A percentile compares a stretch with the other conserved stretches of the same genome.
Evolutionary conservation across 345 rosid genomes (phyloP).

Genomic region (thale cress (Arabidopsis thaliana)): TAIR10.1 NC_003070.9:29992501-29993000

Average conservation of each 20-base stretch:
- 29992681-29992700: conserved; percentile 98
- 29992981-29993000: neutral
- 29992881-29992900: conserved; percentile 31
- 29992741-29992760: conserved; percentile 17
- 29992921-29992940: conserved; percentile 38
- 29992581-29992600: too few species aligned
- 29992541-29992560: too few species aligned
- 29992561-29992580: too few species aligned
- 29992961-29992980: conserved; percentile 10
- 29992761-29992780: neutral
- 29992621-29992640: conserved; percentile 57
- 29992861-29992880: conserved; percentile 42
- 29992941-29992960: conserved; percentile 18
- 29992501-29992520: too few species aligned
- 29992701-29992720: conserved; percentile 88
- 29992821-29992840: conserved; percentile 31
- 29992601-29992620: neutral
- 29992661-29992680: conserved; percentile 96
- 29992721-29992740: conserved; percentile 68
- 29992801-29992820: conserved; percentile 10
- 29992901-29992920: conserved; percentile 40
- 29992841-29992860: conserved; percentile 41
- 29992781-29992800: neutral
- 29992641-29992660: conserved; percentile 80
- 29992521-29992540: too few species aligned